Percentiles rank a stretch among this genome's conserved stretches.
These are phyloP conservation scores for Trichoderma atroviride DNA, from an alignment of 2,329 filamentous ascomycete genomes.

Conservation along the genomic window DNA sequence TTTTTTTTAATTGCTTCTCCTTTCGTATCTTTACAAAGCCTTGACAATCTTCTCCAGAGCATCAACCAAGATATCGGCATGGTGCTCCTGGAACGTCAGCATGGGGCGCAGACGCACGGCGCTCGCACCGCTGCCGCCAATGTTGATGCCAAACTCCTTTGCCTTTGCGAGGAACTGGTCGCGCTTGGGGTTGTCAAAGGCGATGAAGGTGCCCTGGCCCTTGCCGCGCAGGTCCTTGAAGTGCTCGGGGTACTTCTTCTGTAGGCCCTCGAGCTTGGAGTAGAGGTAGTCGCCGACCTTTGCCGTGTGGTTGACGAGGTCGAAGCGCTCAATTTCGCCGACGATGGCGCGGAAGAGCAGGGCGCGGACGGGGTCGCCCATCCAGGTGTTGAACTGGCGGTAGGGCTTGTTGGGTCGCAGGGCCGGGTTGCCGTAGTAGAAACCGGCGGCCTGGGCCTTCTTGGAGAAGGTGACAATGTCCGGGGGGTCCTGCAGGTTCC, in stretches of 20 bases:
- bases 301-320: constrained; percentile 80
- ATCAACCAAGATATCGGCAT: constrained; percentile 83
- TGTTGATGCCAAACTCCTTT: constrained; percentile 81
- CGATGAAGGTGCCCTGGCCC: constrained; percentile 88
- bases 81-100: constrained; percentile 89
- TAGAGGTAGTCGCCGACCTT: constrained; percentile 79
- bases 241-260: constrained; percentile 71
- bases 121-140: constrained; percentile 75
- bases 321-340: constrained; percentile 73
- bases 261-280: constrained; percentile 66
- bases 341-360: constrained; percentile 86
- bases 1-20: not conserved
- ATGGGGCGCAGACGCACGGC: constrained; percentile 85
- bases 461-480: constrained; percentile 96
- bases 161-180: constrained; percentile 79
- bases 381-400: constrained; percentile 97
- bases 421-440: constrained; percentile 82
- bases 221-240: constrained; percentile 85
- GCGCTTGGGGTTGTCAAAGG: constrained; percentile 80
- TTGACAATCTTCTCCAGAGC: constrained; percentile 73
- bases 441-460: constrained; percentile 92
- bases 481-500: constrained; percentile 75
- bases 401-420: constrained; percentile 90
- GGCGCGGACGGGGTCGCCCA: constrained; percentile 86
- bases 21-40: constrained; percentile 35